A percentile compares a stretch with the other conserved stretches of the same genome.
Evolutionary conservation across 2,329 filamentous ascomycete species (phyloP).

Genomic region (Rhexocercosporidium sp.): DNA sequence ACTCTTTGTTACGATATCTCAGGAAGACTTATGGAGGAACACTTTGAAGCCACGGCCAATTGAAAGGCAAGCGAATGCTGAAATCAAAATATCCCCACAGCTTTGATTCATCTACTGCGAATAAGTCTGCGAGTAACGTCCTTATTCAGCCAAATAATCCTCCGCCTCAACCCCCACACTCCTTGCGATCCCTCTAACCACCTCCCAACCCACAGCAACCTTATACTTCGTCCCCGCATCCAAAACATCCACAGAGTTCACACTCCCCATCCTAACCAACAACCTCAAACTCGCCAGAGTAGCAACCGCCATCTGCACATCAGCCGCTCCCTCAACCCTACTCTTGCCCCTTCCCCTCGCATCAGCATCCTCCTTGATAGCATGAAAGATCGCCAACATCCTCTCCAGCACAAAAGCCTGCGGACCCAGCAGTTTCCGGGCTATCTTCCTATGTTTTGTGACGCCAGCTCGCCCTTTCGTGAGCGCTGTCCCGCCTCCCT

Average conservation of each 20-base stretch:
- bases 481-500: slow-evolving; percentile 51
- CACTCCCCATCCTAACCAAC: slow-evolving; percentile 65
- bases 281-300: slow-evolving; percentile 75
- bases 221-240: slow-evolving; percentile 77
- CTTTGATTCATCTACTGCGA: too few relatives aligned
- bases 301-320: slow-evolving; percentile 69
- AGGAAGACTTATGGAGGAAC: too few relatives aligned
- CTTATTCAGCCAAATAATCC: slow-evolving; percentile 73
- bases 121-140: too few relatives aligned
- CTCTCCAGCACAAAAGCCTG: slow-evolving; percentile 79
- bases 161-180: slow-evolving; percentile 79
- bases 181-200: slow-evolving; percentile 71
- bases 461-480: slow-evolving; percentile 39
- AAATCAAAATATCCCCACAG: too few relatives aligned
- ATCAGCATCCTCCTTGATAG: slow-evolving; percentile 57
- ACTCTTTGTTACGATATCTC: too few relatives aligned
- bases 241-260: slow-evolving; percentile 62
- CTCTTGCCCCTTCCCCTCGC: slow-evolving; percentile 23
- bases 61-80: too few relatives aligned
- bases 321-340: slow-evolving; percentile 47
- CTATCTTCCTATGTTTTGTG: slow-evolving; percentile 71
- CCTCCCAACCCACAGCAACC: slow-evolving; percentile 81
- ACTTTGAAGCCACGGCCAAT: too few relatives aligned
- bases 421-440: slow-evolving; percentile 76
- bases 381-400: slow-evolving; percentile 77